Evolutionary conservation across 78 protist genomes (phyloP), one percentile per base, ranked within the genome.

Genomic region (Polysphondylium violaceum): DNA sequence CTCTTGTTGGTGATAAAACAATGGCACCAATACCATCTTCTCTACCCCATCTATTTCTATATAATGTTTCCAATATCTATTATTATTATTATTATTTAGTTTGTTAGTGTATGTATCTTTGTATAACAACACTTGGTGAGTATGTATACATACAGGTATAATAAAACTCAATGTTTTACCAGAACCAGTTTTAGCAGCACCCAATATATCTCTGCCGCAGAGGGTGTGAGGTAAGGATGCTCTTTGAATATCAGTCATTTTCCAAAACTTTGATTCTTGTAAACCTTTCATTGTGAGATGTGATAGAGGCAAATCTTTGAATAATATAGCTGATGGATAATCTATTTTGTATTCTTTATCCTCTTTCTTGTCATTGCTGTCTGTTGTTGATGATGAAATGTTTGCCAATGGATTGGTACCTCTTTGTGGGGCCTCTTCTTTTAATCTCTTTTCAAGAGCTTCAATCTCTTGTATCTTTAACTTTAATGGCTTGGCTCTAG

Each of bases 111-210:
- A 21, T 53, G 2, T 53, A 7, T 4, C 59, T 53, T 53, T 53
- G 14, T 53, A 2, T 58, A n/a, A 27, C 27, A 8, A 8, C 12
- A 60, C 31, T 21, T 29, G 7, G 4, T 31, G 11, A 14, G n/a
- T n/a, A n/a, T 29, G 11, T 6, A 0, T n/a, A 41, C 92, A 35
- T 55, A 76, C 78, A 25, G 99, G 99, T 0, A 97, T 40, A 38
- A 97, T 67, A 56, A 96, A 98, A 7, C 99, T 95, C 21, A 98
- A 94, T 27, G 99, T 98, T 81, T 98, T 98, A 56, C 99, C 99
- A 0, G 97, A 92, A 51, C 99, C 99, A 2, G 99, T 98, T 81
- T 86, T 90, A 0, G 99, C 99, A 8, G 99, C 98, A 21, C 98
- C 99, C 2, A 98, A 92, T 9, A 98, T 90, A 61, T 98, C 99